phyloP scores from a whole-genome alignment of 2,329 filamentous ascomycete species.

The Penicillium sp. region DNA sequence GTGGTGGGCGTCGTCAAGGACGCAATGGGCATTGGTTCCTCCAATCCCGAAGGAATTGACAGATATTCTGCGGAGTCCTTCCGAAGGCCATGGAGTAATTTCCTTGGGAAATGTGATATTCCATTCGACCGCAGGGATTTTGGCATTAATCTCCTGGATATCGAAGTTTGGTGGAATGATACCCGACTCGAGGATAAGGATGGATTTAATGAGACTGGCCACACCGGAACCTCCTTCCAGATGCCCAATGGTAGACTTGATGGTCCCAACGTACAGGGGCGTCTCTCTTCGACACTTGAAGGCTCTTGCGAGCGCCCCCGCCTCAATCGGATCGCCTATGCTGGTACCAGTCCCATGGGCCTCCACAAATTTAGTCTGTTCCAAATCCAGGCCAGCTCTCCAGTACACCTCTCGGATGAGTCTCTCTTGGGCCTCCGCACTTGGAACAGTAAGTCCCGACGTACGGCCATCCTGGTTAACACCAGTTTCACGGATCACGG shows the following conservation, averaged over 20 bases:
- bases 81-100: constrained; percentile 28
- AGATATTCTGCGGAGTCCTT: constrained; percentile 24
- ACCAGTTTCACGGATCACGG: constrained; percentile 32
- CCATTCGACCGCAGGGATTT: constrained; percentile 38
- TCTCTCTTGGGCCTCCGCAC: constrained; percentile 32
- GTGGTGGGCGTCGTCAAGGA: constrained; percentile 33
- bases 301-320: constrained; percentile 26
- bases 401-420: constrained; percentile 36
- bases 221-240: constrained; percentile 30
- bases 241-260: constrained; percentile 31
- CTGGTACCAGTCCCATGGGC: constrained; percentile 37
- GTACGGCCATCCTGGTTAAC: constrained; percentile 38
- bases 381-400: constrained; percentile 25
- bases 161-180: constrained; percentile 47
- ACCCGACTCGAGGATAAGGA: constrained; percentile 47
- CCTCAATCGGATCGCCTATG: constrained; percentile 36
- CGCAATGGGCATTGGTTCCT: constrained; percentile 35
- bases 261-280: constrained; percentile 27
- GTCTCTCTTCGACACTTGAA: constrained; percentile 23
- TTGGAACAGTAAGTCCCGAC: constrained; percentile 49
- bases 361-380: constrained; percentile 28
- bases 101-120: constrained; percentile 26
- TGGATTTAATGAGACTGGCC: constrained; percentile 42
- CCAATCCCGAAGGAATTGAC: constrained; percentile 43
- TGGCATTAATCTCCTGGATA: constrained; percentile 41